Evolutionary conservation across 768 basidiomycete genomes (phyloP).

Genomic region (Rhizopogon vulgaris): DNA sequence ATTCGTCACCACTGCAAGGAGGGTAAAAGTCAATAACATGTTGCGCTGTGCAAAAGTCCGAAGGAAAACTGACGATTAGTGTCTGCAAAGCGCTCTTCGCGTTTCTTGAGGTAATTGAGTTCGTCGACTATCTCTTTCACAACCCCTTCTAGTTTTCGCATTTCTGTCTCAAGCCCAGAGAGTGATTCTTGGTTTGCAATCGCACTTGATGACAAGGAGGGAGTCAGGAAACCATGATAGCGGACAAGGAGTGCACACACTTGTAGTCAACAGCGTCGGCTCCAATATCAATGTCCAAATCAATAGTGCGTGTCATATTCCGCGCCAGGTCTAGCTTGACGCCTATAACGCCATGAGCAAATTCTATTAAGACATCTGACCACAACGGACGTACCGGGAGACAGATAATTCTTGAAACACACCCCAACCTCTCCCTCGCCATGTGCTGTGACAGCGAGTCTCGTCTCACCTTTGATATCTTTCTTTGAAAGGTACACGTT

Average conservation of each 20-base stretch:
- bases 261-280: slow-evolving; percentile 99
- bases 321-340: slow-evolving; percentile 39
- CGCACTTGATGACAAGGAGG: slow-evolving; percentile 47
- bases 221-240: slow-evolving; percentile 1
- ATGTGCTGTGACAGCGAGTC: slow-evolving; percentile 92
- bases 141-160: slow-evolving; percentile 94
- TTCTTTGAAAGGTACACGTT: slow-evolving; percentile 91
- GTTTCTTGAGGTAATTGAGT: slow-evolving; percentile 80
- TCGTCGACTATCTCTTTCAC: slow-evolving; percentile 95
- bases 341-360: slow-evolving; percentile 26
- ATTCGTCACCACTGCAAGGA: slow-evolving; percentile 77
- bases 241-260: slow-evolving; percentile 39
- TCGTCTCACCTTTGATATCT: slow-evolving; percentile 83
- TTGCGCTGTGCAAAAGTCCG: neutral
- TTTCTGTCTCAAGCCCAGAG: slow-evolving; percentile 93
- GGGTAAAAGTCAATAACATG: neutral
- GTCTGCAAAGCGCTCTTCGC: slow-evolving; percentile 82
- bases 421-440: slow-evolving; percentile 93
- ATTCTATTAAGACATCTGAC: neutral
- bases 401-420: slow-evolving; percentile 82
- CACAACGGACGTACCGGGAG: slow-evolving; percentile 50
- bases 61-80: slow-evolving; percentile 73
- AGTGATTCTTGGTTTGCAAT: slow-evolving; percentile 98
- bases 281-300: slow-evolving; percentile 96
- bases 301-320: slow-evolving; percentile 63